A percentile compares a stretch with the other conserved stretches of the same genome.
phyloP scores from a whole-genome alignment of 805 yeast species.

The Yarrowia keelungensis region DNA sequence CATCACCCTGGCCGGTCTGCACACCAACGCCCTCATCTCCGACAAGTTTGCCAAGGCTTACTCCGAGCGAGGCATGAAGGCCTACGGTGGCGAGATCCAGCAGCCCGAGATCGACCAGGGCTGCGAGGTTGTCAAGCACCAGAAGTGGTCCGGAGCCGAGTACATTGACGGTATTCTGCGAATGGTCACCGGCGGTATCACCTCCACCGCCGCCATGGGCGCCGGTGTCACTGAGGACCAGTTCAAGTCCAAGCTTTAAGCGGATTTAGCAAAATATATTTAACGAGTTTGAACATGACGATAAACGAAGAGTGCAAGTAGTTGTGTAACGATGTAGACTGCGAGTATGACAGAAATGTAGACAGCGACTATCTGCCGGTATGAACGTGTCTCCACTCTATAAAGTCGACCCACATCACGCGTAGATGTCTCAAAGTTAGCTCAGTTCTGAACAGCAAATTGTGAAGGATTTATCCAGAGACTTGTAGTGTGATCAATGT shows the following conservation, averaged over 20 bases:
- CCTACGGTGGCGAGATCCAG: conserved; percentile 89
- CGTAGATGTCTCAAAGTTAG: background rate
- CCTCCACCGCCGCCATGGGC: conserved; percentile 98
- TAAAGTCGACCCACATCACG: background rate
- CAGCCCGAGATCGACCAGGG: conserved; percentile 84
- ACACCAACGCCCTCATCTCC: conserved; percentile 91
- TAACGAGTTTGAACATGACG: conserved; percentile 13
- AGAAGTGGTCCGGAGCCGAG: conserved; percentile 99
- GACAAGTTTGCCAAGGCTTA: conserved; percentile 83
- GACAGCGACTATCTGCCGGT: too few species aligned
- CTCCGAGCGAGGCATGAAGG: conserved; percentile 88
- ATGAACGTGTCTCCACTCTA: too few species aligned
- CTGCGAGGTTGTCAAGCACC: conserved; percentile 96
- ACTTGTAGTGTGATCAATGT: too few species aligned
- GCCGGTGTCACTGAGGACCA: conserved; percentile 98
- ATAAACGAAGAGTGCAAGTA: too few species aligned
- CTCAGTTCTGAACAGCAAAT: too few species aligned
- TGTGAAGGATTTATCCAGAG: too few species aligned
- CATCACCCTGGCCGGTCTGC: conserved; percentile 95
- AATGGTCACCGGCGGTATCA: conserved; percentile 91
- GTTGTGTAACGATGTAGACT: too few species aligned
- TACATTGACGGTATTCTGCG: conserved; percentile 90
- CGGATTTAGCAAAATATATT: conserved; percentile 19
- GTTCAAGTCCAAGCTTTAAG: conserved; percentile 59
- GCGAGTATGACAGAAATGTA: too few species aligned